Conservation (phyloP, 2,329 filamentous ascomycete species). For the Hymenoscyphus albidus region DNA sequence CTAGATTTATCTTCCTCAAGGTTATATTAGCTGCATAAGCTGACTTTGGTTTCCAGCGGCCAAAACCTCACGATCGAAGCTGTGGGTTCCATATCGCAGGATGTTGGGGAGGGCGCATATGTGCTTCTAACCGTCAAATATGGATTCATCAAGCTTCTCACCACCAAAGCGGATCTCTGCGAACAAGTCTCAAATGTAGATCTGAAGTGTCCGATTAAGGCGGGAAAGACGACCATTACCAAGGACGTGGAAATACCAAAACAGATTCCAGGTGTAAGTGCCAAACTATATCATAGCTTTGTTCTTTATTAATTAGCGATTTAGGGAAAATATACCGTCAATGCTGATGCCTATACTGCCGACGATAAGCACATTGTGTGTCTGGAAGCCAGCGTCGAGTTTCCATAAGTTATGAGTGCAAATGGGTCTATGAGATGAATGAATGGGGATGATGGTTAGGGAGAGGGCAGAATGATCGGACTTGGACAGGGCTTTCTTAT, state of each 20-base stretch:
- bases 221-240: constrained; percentile 67
- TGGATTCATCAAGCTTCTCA: constrained; percentile 85
- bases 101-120: constrained; percentile 73
- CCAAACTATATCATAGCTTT: neutral
- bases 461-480: neutral
- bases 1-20: neutral
- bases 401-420: constrained; percentile 42
- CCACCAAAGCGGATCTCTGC: constrained; percentile 77
- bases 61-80: constrained; percentile 74
- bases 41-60: constrained; percentile 54
- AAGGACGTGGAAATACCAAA: constrained; percentile 83
- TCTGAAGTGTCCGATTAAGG: constrained; percentile 80
- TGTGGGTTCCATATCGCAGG: constrained; percentile 66
- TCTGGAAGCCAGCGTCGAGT: constrained; percentile 65
- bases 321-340: constrained; percentile 84
- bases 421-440: neutral
- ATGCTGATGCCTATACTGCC: constrained; percentile 76
- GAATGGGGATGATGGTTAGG: neutral
- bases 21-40: constrained; percentile 17
- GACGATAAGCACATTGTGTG: constrained; percentile 74
- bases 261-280: constrained; percentile 81
- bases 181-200: constrained; percentile 86
- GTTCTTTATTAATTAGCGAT: constrained; percentile 21
- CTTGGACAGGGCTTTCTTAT: neutral
- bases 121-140: constrained; percentile 87